Evolutionary conservation across 495 filamentous ascomycete genomes (phyloP).

Genomic region (Penicillium verhagenii): DNA sequence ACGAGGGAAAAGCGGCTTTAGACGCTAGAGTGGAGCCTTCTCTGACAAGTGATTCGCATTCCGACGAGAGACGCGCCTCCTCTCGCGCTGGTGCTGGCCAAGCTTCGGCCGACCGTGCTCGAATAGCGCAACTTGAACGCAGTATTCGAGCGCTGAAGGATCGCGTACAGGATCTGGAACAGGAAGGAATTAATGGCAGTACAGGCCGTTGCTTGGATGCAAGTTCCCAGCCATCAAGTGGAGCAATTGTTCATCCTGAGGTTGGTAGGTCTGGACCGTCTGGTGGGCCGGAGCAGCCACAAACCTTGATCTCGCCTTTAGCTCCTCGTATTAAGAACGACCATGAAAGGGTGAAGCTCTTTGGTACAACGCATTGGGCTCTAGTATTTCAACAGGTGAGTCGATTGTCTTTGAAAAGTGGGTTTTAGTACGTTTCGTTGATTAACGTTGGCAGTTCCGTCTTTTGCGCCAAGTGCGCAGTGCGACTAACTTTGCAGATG

Average conservation of each 20-base stretch:
- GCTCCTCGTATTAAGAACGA: conserved; percentile 14
- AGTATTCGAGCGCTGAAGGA: conserved; percentile 17
- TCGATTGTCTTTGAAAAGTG: not conserved
- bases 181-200: not conserved
- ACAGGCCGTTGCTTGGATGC: not conserved
- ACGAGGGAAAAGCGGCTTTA: conserved; percentile 20
- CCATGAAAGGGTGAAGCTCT: conserved; percentile 34
- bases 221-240: not conserved
- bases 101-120: not conserved
- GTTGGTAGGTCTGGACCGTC: not conserved
- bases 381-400: conserved; percentile 39
- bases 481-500: conserved; percentile 7
- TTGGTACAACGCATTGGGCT: conserved; percentile 46
- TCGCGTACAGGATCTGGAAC: conserved; percentile 16
- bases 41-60: not conserved
- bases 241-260: not conserved
- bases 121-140: conserved; percentile 15
- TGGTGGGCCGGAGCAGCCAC: conserved; percentile 2
- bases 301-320: conserved; percentile 16
- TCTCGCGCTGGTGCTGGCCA: not conserved
- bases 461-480: conserved; percentile 16
- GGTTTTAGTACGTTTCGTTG: conserved; percentile 5
- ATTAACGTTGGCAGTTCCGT: conserved; percentile 11
- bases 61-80: not conserved
- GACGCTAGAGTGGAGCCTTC: conserved; percentile 6